Percentiles rank a stretch among this genome's conserved stretches.
These are phyloP conservation scores for Rhizopogon vulgaris DNA, from an alignment of 768 basidiomycete genomes.

Conservation along the genomic window DNA sequence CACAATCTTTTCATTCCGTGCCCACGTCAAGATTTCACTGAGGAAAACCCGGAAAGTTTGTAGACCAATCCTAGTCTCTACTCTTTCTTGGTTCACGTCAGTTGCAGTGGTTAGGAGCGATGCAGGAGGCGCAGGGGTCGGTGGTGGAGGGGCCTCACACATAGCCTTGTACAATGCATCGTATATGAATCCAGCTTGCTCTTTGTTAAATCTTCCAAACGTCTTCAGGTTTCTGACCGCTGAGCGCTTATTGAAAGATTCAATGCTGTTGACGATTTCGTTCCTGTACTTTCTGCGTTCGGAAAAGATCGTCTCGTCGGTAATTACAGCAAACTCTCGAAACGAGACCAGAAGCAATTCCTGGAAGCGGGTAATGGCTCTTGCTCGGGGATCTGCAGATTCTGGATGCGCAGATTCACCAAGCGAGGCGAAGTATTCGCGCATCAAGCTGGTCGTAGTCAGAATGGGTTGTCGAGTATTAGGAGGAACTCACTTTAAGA, in stretches of 20 bases:
- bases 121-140: constrained; percentile 40
- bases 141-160: constrained; percentile 68
- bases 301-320: constrained; percentile 84
- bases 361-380: constrained; percentile 96
- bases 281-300: constrained; percentile 83
- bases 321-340: constrained; percentile 94
- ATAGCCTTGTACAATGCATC: constrained; percentile 86
- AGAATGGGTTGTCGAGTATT: neutral
- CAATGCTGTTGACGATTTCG: constrained; percentile 89
- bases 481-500: constrained; percentile 66
- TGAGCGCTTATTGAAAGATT: constrained; percentile 88
- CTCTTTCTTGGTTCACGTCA: constrained; percentile 62
- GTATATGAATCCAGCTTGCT: constrained; percentile 85
- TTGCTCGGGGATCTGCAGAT: constrained; percentile 79
- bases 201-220: constrained; percentile 77
- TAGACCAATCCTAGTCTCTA: constrained; percentile 85
- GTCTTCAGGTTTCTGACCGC: constrained; percentile 82
- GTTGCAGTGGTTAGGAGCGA: constrained; percentile 45
- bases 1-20: constrained; percentile 87
- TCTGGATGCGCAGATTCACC: constrained; percentile 92
- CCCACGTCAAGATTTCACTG: constrained; percentile 93
- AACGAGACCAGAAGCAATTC: constrained; percentile 95
- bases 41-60: constrained; percentile 85
- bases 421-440: constrained; percentile 89
- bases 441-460: constrained; percentile 64